Conservation (phyloP, 345 rosid genomes). For the Moringa oleifera region DNA sequence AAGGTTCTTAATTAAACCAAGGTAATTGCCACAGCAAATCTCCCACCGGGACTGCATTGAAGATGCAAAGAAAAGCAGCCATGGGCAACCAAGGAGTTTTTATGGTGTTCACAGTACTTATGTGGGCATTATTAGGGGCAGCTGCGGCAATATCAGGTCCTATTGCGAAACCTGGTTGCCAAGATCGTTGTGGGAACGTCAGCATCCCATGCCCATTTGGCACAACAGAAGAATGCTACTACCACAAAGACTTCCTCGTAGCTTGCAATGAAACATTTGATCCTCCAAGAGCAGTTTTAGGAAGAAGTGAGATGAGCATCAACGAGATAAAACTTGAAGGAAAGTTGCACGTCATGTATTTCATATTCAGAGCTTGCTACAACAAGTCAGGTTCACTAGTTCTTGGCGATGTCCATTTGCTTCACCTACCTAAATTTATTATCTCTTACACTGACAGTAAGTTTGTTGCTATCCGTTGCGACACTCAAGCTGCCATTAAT, state of each 20-base stretch:
- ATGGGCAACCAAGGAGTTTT: not conserved
- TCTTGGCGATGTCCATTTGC: no score
- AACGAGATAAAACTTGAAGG: constrained; percentile 23
- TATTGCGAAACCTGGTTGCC: constrained; percentile 18
- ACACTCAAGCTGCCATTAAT: constrained; percentile 9
- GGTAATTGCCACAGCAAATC: no score
- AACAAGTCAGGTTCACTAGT: not conserved
- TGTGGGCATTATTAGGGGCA: not conserved
- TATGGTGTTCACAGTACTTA: not conserved
- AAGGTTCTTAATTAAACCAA: no score
- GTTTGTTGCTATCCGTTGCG: constrained; percentile 38
- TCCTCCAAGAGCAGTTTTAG: constrained; percentile 10
- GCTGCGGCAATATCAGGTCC: not conserved
- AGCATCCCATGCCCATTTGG: constrained; percentile 46
- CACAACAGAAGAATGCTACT: constrained; percentile 21
- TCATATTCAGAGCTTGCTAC: constrained; percentile 7
- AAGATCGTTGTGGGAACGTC: constrained; percentile 27
- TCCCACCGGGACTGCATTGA: no score
- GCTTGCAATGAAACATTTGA: constrained; percentile 15
- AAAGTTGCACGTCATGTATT: not conserved
- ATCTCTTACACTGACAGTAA: constrained; percentile 15
- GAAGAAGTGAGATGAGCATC: constrained; percentile 5
- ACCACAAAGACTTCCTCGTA: constrained; percentile 8
- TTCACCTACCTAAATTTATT: not conserved
- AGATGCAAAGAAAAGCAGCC: no score